phyloP scores from a whole-genome alignment of 2,329 filamentous ascomycete genomes.

The Thielaviopsis ethacetica region DNA sequence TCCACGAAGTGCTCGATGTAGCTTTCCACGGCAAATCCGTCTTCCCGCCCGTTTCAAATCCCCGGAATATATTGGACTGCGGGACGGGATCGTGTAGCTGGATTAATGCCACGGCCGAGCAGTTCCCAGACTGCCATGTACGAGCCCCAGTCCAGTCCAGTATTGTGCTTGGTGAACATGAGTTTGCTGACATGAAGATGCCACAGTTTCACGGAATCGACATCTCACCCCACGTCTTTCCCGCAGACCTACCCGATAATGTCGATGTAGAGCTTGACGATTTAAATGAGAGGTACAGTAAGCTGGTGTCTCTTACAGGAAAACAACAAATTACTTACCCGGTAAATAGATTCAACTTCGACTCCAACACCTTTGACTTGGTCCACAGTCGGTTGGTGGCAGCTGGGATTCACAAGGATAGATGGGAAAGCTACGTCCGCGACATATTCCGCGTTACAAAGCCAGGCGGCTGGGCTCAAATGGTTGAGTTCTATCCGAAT shows the following conservation, averaged over 20 bases:
- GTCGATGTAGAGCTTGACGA: conserved; percentile 58
- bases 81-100: conserved; percentile 9
- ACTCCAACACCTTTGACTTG: conserved; percentile 58
- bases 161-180: no score
- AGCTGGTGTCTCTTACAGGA: background rate
- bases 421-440: conserved; percentile 61
- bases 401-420: conserved; percentile 51
- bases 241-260: conserved; percentile 47
- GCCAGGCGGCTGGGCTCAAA: conserved; percentile 70
- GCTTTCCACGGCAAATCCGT: conserved; percentile 2
- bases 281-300: conserved; percentile 44
- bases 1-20: conserved; percentile 3
- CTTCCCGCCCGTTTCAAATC: background rate
- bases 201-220: conserved; percentile 3
- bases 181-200: background rate
- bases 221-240: conserved; percentile 21
- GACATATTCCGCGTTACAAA: conserved; percentile 60
- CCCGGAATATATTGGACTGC: conserved; percentile 4
- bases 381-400: conserved; percentile 63
- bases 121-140: conserved; percentile 3
- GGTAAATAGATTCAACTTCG: conserved; percentile 43
- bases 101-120: background rate
- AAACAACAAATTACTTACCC: background rate
- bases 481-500: conserved; percentile 76
- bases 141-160: background rate